Evolutionary conservation across 306 rosid genomes (phyloP).

Genomic region (Nissolia schottii): DNA sequence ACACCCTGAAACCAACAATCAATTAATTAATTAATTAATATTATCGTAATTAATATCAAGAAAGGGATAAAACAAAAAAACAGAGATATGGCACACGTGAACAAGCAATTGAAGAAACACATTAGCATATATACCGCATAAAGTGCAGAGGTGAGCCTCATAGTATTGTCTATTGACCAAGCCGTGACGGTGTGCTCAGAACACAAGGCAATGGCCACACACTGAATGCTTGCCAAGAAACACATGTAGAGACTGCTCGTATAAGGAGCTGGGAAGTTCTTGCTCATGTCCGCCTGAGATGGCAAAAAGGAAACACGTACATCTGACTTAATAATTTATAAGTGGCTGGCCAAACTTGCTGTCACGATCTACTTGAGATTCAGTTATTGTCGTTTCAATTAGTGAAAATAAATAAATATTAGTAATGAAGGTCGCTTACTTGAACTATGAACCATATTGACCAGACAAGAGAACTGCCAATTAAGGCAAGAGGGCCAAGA

Average conservation of each 20-base stretch:
- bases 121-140: conserved; percentile 46
- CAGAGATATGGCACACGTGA: too few species aligned
- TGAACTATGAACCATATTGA: conserved; percentile 59
- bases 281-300: conserved; percentile 58
- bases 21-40: too few species aligned
- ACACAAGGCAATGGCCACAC: conserved; percentile 44
- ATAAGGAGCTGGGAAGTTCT: conserved; percentile 58
- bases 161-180: conserved; percentile 52
- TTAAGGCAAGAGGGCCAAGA: conserved; percentile 50
- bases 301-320: too few species aligned
- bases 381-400: too few species aligned
- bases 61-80: background rate
- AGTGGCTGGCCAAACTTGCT: too few species aligned
- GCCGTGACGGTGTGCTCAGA: conserved; percentile 40
- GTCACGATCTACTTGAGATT: too few species aligned
- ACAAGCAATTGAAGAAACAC: background rate
- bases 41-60: too few species aligned
- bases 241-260: conserved; percentile 63
- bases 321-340: too few species aligned
- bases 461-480: conserved; percentile 49
- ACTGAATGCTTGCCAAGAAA: conserved; percentile 55
- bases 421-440: conserved; percentile 28
- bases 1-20: conserved; percentile 48
- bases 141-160: conserved; percentile 45
- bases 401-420: too few species aligned